Base-by-base conservation (phyloP, 2,329 filamentous ascomycete species). In the Trichophyton benhamiae region DNA sequence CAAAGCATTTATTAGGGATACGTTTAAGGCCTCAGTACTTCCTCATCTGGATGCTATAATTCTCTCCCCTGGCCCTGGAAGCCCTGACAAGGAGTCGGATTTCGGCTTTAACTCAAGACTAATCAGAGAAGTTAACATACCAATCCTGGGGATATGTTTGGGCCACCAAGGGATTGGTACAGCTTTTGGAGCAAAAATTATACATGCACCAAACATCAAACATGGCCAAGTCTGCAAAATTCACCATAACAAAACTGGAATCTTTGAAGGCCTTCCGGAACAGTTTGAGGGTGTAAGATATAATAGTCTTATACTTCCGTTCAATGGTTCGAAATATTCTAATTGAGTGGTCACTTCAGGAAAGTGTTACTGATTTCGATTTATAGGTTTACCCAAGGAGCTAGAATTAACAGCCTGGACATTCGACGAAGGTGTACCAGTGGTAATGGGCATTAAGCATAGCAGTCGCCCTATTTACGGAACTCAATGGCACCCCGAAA, bases 61-160 rank as follows among this genome's bases (percentile, higher is more conserved):
- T 58, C 88, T 90, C 65, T 92, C 94, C 0, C 94, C 94, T 0
- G 94, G 94, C 0, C 94, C 94, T 0, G 94, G 94, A 8, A 85
- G 89, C 68, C 90, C 92, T 0, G 80, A 81, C 53, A 82, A 83
- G 62, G 74, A 82, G 6, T 76, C 78, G n/a, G 92, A 97, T 73
- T 85, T 96, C 42, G 94, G 94, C 8, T 80, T 94, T 48, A 94
- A 96, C 77, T 80, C 79, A 60, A 76, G 84, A 64, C 78, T 97
- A 3, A 97, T 91, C 90, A 79, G 82, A 1, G 75, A 79, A 3
- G 72, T 85, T 15, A 65, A 85, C 9, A 67, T 95, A 1, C 94
- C 94, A 0, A 86, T 95, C 0, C 78, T 99, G 38, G 94, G 91
- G 0, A 89, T 96, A 49, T 96, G 91, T 67, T 80, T 96, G 0